Conservation (phyloP, 371 early-diverging fungal species). For the Capillidium rhysosporum region DNA sequence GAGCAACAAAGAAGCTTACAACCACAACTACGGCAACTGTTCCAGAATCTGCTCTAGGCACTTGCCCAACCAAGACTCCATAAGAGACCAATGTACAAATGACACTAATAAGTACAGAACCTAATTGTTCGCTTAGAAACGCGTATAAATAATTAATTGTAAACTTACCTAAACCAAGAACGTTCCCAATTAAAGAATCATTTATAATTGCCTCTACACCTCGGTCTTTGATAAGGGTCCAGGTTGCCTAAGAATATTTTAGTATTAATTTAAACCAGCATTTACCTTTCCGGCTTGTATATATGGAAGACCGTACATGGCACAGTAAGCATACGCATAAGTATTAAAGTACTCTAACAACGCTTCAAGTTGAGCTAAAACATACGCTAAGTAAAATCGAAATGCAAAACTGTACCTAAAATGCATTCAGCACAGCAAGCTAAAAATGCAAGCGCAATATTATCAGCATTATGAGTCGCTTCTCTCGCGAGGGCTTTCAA, state of each 20-base stretch:
- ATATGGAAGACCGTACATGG: constrained; percentile 85
- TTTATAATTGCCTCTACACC: constrained; percentile 84
- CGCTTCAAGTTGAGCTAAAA: constrained; percentile 22
- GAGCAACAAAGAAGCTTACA: neutral
- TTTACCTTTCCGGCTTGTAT: constrained; percentile 43
- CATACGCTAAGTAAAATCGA: too few species aligned
- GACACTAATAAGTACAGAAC: neutral
- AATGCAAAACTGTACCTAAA: too few species aligned
- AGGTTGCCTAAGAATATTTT: constrained; percentile 31
- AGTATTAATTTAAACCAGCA: neutral
- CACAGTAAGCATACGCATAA: constrained; percentile 74
- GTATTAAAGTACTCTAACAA: constrained; percentile 57
- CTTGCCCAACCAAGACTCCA: neutral
- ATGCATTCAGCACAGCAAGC: constrained; percentile 30
- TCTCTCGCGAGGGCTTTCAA: constrained; percentile 25
- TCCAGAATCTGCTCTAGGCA: neutral
- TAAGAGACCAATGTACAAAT: neutral
- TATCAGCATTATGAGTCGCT: constrained; percentile 17
- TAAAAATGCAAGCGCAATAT: constrained; percentile 20
- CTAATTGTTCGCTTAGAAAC: neutral
- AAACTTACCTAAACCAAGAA: constrained; percentile 32
- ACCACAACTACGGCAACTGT: constrained; percentile 3
- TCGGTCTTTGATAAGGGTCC: constrained; percentile 62
- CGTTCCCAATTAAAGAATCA: constrained; percentile 64
- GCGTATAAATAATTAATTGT: neutral